These are phyloP conservation scores for Colletotrichum cordylinicola DNA, from an alignment of 2,329 filamentous ascomycete species.

Conservation along the genomic window DNA sequence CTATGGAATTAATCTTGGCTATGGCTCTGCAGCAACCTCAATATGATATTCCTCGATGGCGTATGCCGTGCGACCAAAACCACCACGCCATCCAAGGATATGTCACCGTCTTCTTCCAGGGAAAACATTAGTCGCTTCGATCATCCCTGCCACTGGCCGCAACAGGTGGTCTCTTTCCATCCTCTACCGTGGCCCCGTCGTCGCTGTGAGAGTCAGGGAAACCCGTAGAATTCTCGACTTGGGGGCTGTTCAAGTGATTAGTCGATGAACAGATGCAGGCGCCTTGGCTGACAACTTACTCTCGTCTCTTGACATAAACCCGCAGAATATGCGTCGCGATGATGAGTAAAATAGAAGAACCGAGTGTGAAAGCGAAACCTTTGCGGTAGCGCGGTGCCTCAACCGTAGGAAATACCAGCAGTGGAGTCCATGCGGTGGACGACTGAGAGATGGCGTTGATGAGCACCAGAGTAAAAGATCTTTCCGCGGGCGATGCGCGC, in stretches of 20 bases:
- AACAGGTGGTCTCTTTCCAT: not conserved
- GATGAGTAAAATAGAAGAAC: constrained; percentile 1
- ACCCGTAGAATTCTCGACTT: not conserved
- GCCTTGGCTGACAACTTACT: not conserved
- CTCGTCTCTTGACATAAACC: constrained; percentile 4
- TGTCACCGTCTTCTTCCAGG: not conserved
- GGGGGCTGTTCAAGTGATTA: not conserved
- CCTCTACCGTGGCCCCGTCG: not conserved
- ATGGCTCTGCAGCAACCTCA: not conserved
- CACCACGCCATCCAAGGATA: not conserved
- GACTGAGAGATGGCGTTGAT: constrained; percentile 52
- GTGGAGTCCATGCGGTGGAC: constrained; percentile 60
- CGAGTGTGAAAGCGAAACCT: constrained; percentile 45
- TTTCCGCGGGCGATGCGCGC: not conserved
- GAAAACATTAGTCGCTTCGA: not conserved
- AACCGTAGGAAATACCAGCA: constrained; percentile 54
- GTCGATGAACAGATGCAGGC: not conserved
- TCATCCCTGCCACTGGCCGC: not conserved
- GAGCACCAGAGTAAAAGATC: constrained; percentile 11
- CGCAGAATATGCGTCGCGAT: constrained; percentile 3
- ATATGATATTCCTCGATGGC: not conserved
- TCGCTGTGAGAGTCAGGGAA: not conserved
- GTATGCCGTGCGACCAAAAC: not conserved
- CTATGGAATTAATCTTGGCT: not conserved
- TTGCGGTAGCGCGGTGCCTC: constrained; percentile 49